phyloP scores from a whole-genome alignment of 257 asterid species.

The Petrea volubilis region DNA sequence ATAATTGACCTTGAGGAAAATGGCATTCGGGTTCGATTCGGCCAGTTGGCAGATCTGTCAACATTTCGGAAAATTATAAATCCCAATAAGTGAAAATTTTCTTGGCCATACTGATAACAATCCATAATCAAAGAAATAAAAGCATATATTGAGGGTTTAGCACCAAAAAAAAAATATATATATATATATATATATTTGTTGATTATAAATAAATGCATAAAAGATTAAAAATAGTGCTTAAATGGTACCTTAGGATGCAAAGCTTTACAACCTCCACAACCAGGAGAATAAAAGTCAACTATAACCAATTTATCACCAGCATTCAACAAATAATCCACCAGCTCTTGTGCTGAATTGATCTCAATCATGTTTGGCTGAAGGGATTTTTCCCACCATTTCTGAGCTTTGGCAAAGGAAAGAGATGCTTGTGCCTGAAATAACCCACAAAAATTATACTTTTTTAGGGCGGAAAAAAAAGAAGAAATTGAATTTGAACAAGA shows the following conservation, averaged over 20 bases:
- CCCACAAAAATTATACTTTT: background rate
- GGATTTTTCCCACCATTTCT: slow-evolving; percentile 92
- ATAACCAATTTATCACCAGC: slow-evolving; percentile 85
- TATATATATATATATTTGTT: slow-evolving; percentile 1
- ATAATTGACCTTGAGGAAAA: slow-evolving; percentile 75
- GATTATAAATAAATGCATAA: background rate
- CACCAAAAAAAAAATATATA: too few relatives aligned
- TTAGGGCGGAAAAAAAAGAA: background rate
- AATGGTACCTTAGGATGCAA: slow-evolving; percentile 81
- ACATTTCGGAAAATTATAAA: slow-evolving; percentile 1
- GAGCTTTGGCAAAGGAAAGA: slow-evolving; percentile 45
- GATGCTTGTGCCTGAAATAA: slow-evolving; percentile 63
- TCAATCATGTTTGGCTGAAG: slow-evolving; percentile 81
- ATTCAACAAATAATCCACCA: slow-evolving; percentile 58
- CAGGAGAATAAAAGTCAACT: slow-evolving; percentile 88
- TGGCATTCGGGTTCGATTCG: slow-evolving; percentile 64
- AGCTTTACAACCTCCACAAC: slow-evolving; percentile 95
- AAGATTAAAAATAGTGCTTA: background rate
- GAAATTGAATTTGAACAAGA: background rate
- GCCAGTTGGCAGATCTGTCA: slow-evolving; percentile 90
- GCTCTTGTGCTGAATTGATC: slow-evolving; percentile 66
- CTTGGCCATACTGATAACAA: background rate
- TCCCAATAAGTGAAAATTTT: background rate
- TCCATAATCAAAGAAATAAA: background rate
- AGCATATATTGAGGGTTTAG: background rate